Base-by-base conservation (phyloP, 2,329 filamentous ascomycete species). In the Phaeosphaeria sp. region DNA sequence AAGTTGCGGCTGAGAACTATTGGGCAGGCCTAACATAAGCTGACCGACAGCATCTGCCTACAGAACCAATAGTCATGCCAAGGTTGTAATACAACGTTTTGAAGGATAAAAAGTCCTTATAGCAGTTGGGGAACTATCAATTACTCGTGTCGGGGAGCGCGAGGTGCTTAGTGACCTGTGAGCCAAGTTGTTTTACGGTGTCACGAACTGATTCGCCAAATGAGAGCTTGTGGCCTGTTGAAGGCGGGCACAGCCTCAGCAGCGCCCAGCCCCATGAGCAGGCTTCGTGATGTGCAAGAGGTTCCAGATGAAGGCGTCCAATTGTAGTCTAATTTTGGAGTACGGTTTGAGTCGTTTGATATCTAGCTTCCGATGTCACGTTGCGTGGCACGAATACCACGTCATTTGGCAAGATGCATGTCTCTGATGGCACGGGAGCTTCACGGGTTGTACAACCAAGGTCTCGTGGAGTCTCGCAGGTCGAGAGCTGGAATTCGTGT, bases 11-110 rank as follows among this genome's bases (percentile, higher is more conserved):
- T 59, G 60, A 54, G 27, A 25, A 41, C 10, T 20, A 58, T 59
- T 58, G 58, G 58, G 20, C 43, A 54, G 50, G 50, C 46, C 54
- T 58, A 23, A 52, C 27, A 65, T 61, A 58, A 63, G 62, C 57
- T 63, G 55, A 63, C 46, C 13, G 36, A 20, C 23, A 47, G 41
- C 50, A 48, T 52, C 15, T 46, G 22, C 27, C 10, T 18, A 25
- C 10, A 39, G 25, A 15, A 58, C 62, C 43, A 52, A 48, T 53
- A 33, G 27, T 21, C 36, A 36, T 22, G 22, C n/a, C 25, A 41
- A 47, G 17, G 23, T 47, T 15, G 13, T 23, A 27, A 47, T 18
- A 23, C 46, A 47, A 27, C 22, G 23, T 22, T 46, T 41, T 47
- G 17, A 46, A n/a, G 46, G 11, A 17, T 17, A 39, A 39, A n/a